Base-by-base conservation (phyloP, 2,329 filamentous ascomycete species). In the Colletotrichum navitas region DNA sequence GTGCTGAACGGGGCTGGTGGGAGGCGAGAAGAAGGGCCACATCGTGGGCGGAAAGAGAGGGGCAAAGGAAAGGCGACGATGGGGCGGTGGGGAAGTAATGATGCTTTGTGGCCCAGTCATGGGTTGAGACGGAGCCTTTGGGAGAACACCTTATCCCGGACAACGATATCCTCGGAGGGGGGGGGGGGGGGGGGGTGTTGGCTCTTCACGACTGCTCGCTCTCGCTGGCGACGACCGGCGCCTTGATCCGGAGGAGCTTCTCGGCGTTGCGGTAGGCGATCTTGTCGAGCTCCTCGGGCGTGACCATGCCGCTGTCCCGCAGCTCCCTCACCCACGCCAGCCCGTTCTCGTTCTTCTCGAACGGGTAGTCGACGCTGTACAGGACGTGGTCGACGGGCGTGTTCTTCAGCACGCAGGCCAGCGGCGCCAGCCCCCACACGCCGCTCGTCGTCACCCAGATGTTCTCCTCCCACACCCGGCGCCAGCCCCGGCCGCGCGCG, bases 331-430 rank as follows among this genome's bases (percentile, higher is more conserved):
- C 79, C 74, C 86, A 88, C 11, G 78, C 79, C 36, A 81, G 76
- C 0, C 87, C 88, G 18, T 83, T 83, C 68, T 85, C 83, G 70
- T 85, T 88, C 60, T 79, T 80, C 54, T 82, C 82, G 61, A 89
- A 89, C 0, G 88, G 89, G 74, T 89, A 90, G 74, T 90, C 88
- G 12, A 89, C 85, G 71, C 85, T 88, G 75, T 86, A 90, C 75
- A 90, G 66, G 1, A 90, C 82, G 18, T 81, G 81, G 32, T 89
- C 86, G n/a, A 83, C 80, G 24, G 79, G 81, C 2, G 83, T 87
- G 8, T 83, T 84, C 67, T 82, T 72, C 58, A 85, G 68, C 8
- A 86, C 75, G 63, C 80, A 83, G 2, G 81, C 81, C 79, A 90
- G 75, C 6, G 84, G 85, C 65, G 79, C 81, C 24, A 89, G 71